These are phyloP conservation scores for Candida sakaeoensis DNA, from an alignment of 805 yeast genomes.

Conservation along the genomic window DNA sequence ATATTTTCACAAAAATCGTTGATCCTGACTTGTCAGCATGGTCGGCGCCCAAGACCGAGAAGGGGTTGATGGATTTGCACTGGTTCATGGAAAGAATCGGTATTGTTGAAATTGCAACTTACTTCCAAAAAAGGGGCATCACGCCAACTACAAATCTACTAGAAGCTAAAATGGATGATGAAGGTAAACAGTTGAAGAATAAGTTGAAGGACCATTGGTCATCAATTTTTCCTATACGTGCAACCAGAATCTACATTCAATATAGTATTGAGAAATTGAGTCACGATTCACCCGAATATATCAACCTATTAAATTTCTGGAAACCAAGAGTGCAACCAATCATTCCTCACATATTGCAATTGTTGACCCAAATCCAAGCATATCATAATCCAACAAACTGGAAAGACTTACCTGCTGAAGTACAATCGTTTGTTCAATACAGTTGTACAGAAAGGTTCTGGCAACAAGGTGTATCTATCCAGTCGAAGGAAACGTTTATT, in stretches of 20 bases:
- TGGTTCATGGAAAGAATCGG: constrained; percentile 99
- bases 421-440: constrained; percentile 85
- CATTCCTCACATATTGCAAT: constrained; percentile 82
- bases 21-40: constrained; percentile 92
- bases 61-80: constrained; percentile 82
- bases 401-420: constrained; percentile 82
- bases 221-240: constrained; percentile 89
- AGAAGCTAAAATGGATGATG: constrained; percentile 83
- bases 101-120: constrained; percentile 87
- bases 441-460: constrained; percentile 92
- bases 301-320: constrained; percentile 74
- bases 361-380: constrained; percentile 86
- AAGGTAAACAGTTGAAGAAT: constrained; percentile 70
- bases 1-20: constrained; percentile 78
- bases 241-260: constrained; percentile 91
- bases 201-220: constrained; percentile 90
- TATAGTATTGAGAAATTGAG: constrained; percentile 89
- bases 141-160: constrained; percentile 71
- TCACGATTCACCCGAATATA: constrained; percentile 73
- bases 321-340: constrained; percentile 90
- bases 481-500: constrained; percentile 88
- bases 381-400: constrained; percentile 93
- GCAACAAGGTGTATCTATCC: constrained; percentile 97
- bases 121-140: constrained; percentile 80
- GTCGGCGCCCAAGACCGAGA: constrained; percentile 88